A percentile compares a stretch with the other conserved stretches of the same genome.
Evolutionary conservation across 176 grass and related monocot species (phyloP).

Genomic region (Bolboschoenus planiculmis): DNA sequence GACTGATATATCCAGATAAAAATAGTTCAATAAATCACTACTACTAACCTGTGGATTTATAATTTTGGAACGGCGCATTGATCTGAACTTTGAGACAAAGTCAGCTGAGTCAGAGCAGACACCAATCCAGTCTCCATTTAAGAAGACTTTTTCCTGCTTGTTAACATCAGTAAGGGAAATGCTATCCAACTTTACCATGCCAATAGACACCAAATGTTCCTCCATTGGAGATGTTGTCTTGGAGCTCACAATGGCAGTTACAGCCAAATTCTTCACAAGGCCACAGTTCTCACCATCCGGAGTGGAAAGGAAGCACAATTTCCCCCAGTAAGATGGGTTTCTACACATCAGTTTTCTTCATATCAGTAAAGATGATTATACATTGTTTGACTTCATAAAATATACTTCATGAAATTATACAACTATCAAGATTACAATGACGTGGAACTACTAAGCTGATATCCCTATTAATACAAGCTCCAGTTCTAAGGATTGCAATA

Average conservation of each 20-base stretch:
- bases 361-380: conserved; percentile 8
- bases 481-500: background rate
- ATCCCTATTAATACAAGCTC: background rate
- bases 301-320: conserved; percentile 89
- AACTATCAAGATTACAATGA: background rate
- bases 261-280: conserved; percentile 85
- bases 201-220: conserved; percentile 74
- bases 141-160: conserved; percentile 63
- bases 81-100: conserved; percentile 70
- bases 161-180: conserved; percentile 30
- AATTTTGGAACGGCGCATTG: conserved; percentile 53
- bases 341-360: conserved; percentile 36
- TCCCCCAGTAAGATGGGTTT: conserved; percentile 94
- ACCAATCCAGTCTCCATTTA: conserved; percentile 83
- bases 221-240: conserved; percentile 46
- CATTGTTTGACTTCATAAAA: background rate
- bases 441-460: background rate
- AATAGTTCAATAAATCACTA: conserved; percentile 13
- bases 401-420: background rate
- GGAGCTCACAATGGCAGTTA: conserved; percentile 78
- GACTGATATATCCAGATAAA: background rate
- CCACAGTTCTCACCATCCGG: conserved; percentile 96
- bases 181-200: conserved; percentile 71
- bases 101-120: conserved; percentile 53
- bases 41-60: conserved; percentile 52